These are phyloP conservation scores for Penicillium tannophilum DNA, from an alignment of 495 filamentous ascomycete species.

Conservation along the genomic window DNA sequence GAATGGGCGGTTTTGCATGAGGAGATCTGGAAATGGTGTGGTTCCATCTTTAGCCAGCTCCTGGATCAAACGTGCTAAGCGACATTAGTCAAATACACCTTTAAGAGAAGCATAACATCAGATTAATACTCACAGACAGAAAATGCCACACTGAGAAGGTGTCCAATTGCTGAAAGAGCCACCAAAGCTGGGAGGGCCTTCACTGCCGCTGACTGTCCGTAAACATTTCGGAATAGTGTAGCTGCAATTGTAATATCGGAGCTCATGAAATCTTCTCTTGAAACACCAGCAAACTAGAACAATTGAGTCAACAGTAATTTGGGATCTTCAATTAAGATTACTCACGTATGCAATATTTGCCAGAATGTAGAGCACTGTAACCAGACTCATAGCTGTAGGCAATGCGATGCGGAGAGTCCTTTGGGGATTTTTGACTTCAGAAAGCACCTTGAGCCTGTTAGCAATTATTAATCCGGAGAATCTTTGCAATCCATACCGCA, in stretches of 20 bases:
- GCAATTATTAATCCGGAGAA: background rate
- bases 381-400: slow-evolving; percentile 57
- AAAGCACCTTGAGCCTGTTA: slow-evolving; percentile 57
- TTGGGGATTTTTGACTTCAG: slow-evolving; percentile 69
- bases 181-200: slow-evolving; percentile 47
- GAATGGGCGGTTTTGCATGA: slow-evolving; percentile 67
- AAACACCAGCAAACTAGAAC: slow-evolving; percentile 29
- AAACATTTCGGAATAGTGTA: slow-evolving; percentile 32
- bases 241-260: slow-evolving; percentile 32
- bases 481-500: slow-evolving; percentile 13
- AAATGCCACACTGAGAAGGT: slow-evolving; percentile 60
- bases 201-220: slow-evolving; percentile 27
- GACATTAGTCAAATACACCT: background rate
- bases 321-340: background rate
- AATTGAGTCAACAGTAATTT: background rate
- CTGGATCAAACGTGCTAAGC: slow-evolving; percentile 62
- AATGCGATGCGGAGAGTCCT: slow-evolving; percentile 63
- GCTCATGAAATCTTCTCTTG: slow-evolving; percentile 28
- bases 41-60: slow-evolving; percentile 68
- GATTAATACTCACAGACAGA: slow-evolving; percentile 23
- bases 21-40: slow-evolving; percentile 60
- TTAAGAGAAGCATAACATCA: background rate
- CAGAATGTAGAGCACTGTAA: slow-evolving; percentile 62
- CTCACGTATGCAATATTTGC: slow-evolving; percentile 64
- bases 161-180: slow-evolving; percentile 65